Percentiles rank a stretch among this genome's conserved stretches.
Conservation (phyloP, 73 alveolate species). For the Uronychia binucleata region DNA sequence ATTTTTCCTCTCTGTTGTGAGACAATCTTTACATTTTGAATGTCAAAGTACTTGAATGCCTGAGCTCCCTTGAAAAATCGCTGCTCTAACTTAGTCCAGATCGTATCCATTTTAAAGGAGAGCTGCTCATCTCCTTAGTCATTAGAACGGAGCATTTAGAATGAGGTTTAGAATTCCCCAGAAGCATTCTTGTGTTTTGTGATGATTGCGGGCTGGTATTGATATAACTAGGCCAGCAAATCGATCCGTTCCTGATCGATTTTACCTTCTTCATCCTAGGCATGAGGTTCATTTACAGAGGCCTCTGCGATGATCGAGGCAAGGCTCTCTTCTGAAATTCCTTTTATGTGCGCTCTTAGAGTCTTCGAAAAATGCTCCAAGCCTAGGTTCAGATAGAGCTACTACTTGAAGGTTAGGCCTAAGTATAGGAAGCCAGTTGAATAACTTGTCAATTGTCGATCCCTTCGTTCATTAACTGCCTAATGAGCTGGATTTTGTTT, state of each 20-base stretch:
- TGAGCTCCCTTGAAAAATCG: not conserved
- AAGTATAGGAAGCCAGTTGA: not conserved
- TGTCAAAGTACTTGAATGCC: not conserved
- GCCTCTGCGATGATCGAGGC: not conserved
- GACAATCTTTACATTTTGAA: not conserved
- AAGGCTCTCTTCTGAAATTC: not conserved
- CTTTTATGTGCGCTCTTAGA: not conserved
- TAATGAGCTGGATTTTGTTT: not conserved
- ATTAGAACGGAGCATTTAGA: not conserved
- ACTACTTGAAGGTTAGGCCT: not conserved
- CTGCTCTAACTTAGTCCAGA: not conserved
- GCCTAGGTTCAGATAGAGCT: too few relatives aligned
- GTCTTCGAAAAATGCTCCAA: too few relatives aligned
- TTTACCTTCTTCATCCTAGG: not conserved
- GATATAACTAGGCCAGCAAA: not conserved
- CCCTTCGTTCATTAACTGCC: not conserved
- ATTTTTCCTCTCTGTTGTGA: not conserved
- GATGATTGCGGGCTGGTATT: not conserved
- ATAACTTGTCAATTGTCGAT: not conserved
- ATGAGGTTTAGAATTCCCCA: not conserved
- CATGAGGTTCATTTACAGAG: not conserved
- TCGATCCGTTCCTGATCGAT: not conserved
- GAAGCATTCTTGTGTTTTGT: not conserved
- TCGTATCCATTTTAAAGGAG: not conserved
- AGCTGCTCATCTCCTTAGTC: not conserved